Base-by-base conservation (phyloP, 306 rosid species). In the Dalbergia cochinchinensis region DNA sequence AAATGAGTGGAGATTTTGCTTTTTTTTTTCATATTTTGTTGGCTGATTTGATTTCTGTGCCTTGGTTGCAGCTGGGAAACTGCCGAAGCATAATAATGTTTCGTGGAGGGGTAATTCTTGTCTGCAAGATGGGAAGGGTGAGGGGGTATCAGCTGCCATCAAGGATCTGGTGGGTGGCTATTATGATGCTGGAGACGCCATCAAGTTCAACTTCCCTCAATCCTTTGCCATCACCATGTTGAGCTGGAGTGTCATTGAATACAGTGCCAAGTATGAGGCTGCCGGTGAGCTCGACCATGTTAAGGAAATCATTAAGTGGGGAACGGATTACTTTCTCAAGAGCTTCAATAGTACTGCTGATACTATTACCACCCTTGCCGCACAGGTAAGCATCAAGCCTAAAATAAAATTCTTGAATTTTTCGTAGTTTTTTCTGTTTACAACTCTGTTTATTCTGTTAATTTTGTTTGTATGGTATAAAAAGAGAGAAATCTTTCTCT, bases 201-300 rank as follows among this genome's bases (percentile, higher is more conserved):
- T 96, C 83, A 96, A 96, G 91, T 96, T 96, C 87, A 73, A 96
- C 80, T 96, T 93, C 37, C 99, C 99, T 9, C 57, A 59, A 64
- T 85, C 99, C 4, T 96, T 91, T 74, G 77, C 99, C 60, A 85
- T 96, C 86, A 89, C 98, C 73, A 86, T 96, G 98, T 81, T 96
- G 85, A 96, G 99, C 77, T 96, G 99, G 99, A 96, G 98, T 34
- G 99, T 96, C 2, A 96, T 96, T 37, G 99, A 96, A 78, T 96
- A 96, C 77, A 96, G 94, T 45, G 90, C 92, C 5, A 96, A 93
- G 79, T 96, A 93, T 58, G 96, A 96, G 71, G 99, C 98, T 64
- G 91, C 89, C 16, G 97, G 99, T 9, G 99, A 96, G 66, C 99
- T 96, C 31, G 71, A 83, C 69, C 98, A 96, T 77, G 91, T 87